A percentile compares a stretch with the other conserved stretches of the same genome.
Conservation (phyloP, 1,284 basidiomycete species). For the Microbotryum lychnidis-dioicae region DNA sequence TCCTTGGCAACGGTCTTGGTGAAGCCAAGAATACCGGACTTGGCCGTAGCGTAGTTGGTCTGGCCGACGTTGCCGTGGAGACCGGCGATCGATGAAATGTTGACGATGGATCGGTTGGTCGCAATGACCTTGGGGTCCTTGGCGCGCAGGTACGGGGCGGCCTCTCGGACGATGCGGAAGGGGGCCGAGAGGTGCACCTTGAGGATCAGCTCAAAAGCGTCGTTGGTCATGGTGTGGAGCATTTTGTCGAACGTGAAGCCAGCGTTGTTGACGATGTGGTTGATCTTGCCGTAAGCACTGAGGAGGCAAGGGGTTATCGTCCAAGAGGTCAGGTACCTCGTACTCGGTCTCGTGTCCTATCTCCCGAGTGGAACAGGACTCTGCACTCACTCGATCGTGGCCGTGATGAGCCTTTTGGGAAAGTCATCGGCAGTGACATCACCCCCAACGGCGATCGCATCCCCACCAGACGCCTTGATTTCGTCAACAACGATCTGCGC, state of each 20-base stretch:
- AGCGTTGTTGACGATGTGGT: conserved; percentile 59
- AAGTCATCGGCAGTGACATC: conserved; percentile 75
- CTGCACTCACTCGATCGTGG: conserved; percentile 59
- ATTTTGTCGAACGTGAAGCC: conserved; percentile 65
- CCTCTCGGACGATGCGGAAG: conserved; percentile 72
- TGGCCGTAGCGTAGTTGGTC: conserved; percentile 56
- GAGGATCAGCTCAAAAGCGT: conserved; percentile 69
- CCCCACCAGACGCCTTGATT: conserved; percentile 63
- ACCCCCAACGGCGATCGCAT: conserved; percentile 60
- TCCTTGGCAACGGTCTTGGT: conserved; percentile 74
- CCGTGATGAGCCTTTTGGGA: conserved; percentile 66
- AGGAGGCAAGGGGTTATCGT: neutral
- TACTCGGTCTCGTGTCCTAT: neutral
- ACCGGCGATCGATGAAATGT: conserved; percentile 63
- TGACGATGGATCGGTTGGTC: conserved; percentile 64
- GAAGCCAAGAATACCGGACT: conserved; percentile 59
- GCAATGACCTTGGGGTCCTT: conserved; percentile 49
- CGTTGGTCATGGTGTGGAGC: conserved; percentile 77
- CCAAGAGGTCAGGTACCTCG: neutral
- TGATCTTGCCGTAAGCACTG: conserved; percentile 69
- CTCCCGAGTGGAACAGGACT: conserved; percentile 6
- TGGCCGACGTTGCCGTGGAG: conserved; percentile 77
- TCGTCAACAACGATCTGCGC: conserved; percentile 60
- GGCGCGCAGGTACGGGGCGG: conserved; percentile 72
- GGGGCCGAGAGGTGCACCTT: conserved; percentile 75